phyloP scores from a whole-genome alignment of 345 rosid genomes.

The Sonneratia alba region DNA sequence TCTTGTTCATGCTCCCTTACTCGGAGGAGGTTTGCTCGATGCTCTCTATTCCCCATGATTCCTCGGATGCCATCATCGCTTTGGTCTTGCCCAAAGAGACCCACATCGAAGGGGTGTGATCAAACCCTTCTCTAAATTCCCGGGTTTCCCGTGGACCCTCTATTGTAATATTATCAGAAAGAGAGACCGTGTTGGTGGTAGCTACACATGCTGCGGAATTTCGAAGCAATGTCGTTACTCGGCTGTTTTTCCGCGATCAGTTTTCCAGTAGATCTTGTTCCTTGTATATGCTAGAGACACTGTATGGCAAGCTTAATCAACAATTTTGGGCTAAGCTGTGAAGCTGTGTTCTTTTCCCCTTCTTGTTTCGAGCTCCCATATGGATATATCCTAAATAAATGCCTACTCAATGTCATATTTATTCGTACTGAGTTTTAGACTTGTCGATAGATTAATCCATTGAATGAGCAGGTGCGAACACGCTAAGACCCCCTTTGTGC shows the following conservation, averaged over 20 bases:
- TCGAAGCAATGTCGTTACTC: neutral
- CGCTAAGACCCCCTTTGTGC: neutral
- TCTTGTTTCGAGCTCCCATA: neutral
- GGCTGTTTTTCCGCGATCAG: neutral
- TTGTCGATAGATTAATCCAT: too few relatives aligned
- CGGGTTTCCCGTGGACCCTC: neutral
- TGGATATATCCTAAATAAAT: neutral
- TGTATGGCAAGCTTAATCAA: neutral
- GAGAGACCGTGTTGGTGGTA: neutral
- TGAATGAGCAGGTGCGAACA: too few relatives aligned
- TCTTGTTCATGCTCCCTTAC: slow-evolving; percentile 80
- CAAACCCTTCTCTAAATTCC: neutral
- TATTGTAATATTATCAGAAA: neutral
- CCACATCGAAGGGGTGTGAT: slow-evolving; percentile 56
- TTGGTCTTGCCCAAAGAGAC: slow-evolving; percentile 88
- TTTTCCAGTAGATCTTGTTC: slow-evolving; percentile 1
- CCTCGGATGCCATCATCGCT: slow-evolving; percentile 59
- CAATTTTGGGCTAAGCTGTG: slow-evolving; percentile 5
- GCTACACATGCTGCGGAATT: slow-evolving; percentile 3
- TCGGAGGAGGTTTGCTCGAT: slow-evolving; percentile 65
- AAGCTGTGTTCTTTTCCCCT: neutral
- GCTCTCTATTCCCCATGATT: slow-evolving; percentile 48
- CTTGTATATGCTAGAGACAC: neutral
- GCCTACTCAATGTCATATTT: neutral
- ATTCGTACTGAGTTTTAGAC: too few relatives aligned